A percentile compares a stretch with the other conserved stretches of the same genome.
Conservation (phyloP, 164 flowering plant species). For the Protea cynaroides region DNA sequence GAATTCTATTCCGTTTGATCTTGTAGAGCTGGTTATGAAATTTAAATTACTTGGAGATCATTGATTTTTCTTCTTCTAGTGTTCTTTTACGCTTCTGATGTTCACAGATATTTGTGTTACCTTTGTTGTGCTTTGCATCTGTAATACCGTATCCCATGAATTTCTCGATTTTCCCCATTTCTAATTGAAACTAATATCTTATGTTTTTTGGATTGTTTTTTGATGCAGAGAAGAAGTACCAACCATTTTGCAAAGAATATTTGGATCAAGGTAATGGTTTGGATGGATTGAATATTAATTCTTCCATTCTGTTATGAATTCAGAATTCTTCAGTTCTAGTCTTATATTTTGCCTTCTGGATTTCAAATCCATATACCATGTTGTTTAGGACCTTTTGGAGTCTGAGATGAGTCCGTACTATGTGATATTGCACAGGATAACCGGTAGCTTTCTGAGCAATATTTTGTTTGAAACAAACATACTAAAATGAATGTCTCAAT, state of each 20-base stretch:
- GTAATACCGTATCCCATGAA: neutral
- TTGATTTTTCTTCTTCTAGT: neutral
- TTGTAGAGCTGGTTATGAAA: neutral
- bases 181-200: neutral
- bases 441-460: neutral
- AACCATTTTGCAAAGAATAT: constrained; percentile 18
- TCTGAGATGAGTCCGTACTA: neutral
- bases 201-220: neutral
- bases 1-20: constrained; percentile 2
- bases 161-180: neutral
- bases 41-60: neutral
- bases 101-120: neutral
- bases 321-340: neutral
- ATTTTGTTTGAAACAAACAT: neutral
- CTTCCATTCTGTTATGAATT: too few species aligned
- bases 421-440: neutral
- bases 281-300: neutral
- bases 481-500: neutral
- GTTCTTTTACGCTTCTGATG: neutral
- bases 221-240: constrained; percentile 44
- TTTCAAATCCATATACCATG: neutral
- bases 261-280: constrained; percentile 28
- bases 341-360: constrained; percentile 3
- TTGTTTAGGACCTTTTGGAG: neutral
- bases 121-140: neutral